Evolutionary conservation across 305 asterid genomes (phyloP), one percentile per base, ranked within the genome.

Genomic region (Fraxinus angustifolia): DNA sequence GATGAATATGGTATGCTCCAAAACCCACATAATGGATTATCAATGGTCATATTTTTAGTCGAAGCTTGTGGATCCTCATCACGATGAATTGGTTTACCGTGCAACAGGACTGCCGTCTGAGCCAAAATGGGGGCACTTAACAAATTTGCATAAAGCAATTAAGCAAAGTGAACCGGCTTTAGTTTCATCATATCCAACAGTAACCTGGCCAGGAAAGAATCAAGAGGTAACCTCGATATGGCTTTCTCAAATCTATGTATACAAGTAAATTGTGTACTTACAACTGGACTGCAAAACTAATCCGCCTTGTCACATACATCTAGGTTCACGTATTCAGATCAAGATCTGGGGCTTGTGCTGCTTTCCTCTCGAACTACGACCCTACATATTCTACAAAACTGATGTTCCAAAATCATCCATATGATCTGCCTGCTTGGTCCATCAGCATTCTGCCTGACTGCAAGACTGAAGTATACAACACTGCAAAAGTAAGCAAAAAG

Each of bases 351-450:
- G 88, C 82, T 79, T 95, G 99, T 80, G 92, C 97, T 78, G 96
- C 98, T 3, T 92, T 96, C 78, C 93, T 93, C 23, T 86, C 98
- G 58, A 96, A 96, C 85, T 92, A 81, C 19, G 97, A 95, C 87
- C 87, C 96, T 1, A 84, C 85, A 21, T 88, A 53, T 75, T 84
- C 93, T 3, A 84, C 90, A 0, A 91, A 85, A 82, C 83, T 94
- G 77, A 87, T 87, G 67, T 94, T 92, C 83, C 85, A 82, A 73
- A 89, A 91, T 83, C 67, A 30, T 80, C 93, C 87, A 62, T 91
- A 95, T 65, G 85, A 90, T 81, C 76, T 95, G 84, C 99, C 98
- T 82, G 93, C 99, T 30, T 95, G 99, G 99, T 95, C 99, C 38
- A 90, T 95, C 85, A 91, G 93, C 87, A 94, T 95, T 84, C 89